Percentiles rank a stretch among this genome's conserved stretches.
Conservation (phyloP, 805 yeast genomes). For the Starmerella vitae region DNA sequence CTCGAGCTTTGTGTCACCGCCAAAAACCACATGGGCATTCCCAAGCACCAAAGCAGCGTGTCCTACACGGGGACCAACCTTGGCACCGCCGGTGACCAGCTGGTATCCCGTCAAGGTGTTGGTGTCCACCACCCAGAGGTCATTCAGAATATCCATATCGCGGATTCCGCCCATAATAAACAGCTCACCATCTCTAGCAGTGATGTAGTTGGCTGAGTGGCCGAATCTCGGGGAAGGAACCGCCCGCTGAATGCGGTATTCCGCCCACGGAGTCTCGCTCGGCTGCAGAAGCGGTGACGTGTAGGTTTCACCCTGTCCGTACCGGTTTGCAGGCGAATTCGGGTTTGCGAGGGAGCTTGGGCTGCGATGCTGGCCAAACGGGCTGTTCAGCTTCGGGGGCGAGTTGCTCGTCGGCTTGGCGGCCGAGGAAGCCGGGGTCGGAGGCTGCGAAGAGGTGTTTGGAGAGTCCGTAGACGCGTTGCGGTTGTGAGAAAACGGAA, state of each 20-base stretch:
- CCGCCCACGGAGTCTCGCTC: constrained; percentile 27
- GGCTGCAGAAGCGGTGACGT: constrained; percentile 12
- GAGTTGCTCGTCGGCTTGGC: background rate
- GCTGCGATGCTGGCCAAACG: constrained; percentile 4
- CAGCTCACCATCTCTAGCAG: constrained; percentile 68
- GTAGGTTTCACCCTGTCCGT: constrained; percentile 1
- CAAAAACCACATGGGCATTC: constrained; percentile 86
- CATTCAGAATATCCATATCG: constrained; percentile 86
- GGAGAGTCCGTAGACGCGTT: background rate
- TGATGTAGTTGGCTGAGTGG: constrained; percentile 67
- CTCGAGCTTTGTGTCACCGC: constrained; percentile 78
- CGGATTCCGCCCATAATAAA: constrained; percentile 91
- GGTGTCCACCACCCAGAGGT: constrained; percentile 77
- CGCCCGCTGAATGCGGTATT: constrained; percentile 26
- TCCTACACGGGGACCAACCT: constrained; percentile 79
- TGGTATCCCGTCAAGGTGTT: constrained; percentile 35
- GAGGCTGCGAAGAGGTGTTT: background rate
- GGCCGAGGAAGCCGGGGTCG: constrained; percentile 1
- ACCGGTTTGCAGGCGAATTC: background rate
- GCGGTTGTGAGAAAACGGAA: background rate
- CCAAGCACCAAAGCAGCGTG: constrained; percentile 88
- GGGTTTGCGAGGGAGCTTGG: background rate
- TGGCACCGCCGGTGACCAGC: constrained; percentile 64
- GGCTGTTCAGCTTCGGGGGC: constrained; percentile 11
- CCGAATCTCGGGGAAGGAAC: constrained; percentile 93